Evolutionary conservation across 2,329 filamentous ascomycete genomes (phyloP), one percentile per base, ranked within the genome.

Genomic region (Cercospora brassicicola): DNA sequence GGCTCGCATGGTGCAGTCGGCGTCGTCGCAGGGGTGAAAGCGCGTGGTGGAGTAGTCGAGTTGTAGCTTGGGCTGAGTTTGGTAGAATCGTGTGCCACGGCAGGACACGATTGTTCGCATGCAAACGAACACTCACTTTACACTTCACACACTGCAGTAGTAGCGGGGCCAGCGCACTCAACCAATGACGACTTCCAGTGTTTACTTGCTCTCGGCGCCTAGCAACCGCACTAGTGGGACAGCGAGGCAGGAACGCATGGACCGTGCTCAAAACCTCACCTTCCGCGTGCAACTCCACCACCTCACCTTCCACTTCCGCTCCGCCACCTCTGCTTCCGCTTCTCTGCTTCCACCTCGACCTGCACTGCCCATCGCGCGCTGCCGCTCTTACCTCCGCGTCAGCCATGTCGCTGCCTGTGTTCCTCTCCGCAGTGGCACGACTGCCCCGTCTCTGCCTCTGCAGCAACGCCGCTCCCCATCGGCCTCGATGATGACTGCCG

Each of bases 1-100:
- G 48, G 69, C 59, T 51, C 69, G 66, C 71, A 73, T 73, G 39
- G 67, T 67, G 57, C n/a, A 26, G 59, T 56, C 53, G 53, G 53
- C n/a, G 53, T 28, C 10, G 53, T 28, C 0, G 26, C 53, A 56
- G 53, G 45, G 45, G 9, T 23, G 45, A 5, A 20, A 20, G 45
- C 3, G 18, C 45, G 45, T 20, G 51, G 23, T 56, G 53, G 23
- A 56, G 23, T 11, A 5, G 20, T 56, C 26, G 11, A 31, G 53
- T 4, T 8, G 53, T 5, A 23, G 9, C 3, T 20, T 51, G 45
- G 18, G 20, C 10, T 23, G n/a, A n/a, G 45, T 20, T 20, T 30
- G 59, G 30, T 61, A 6, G 4, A 11, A 26, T 61, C 36, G 36
- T 11, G 33, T 59, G 31, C 30, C 18, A 51, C 45, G 13, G 36